A percentile compares a stretch with the other conserved stretches of the same genome.
Conservation (phyloP, 257 asterid species). For the Craterostigma plantagineum region DNA sequence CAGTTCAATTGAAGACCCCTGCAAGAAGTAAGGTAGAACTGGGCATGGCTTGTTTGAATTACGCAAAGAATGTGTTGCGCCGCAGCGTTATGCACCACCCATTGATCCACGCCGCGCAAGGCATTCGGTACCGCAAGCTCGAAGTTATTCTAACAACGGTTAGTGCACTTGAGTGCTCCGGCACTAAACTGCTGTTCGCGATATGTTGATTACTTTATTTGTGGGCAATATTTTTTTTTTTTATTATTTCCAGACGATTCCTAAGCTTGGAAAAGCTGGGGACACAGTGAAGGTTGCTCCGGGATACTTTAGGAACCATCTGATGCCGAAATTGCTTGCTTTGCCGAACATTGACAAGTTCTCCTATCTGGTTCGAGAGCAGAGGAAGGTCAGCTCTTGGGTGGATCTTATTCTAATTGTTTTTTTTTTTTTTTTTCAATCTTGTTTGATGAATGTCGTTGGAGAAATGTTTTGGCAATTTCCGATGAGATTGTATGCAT, state of each 20-base stretch:
- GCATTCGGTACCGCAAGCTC: conserved; percentile 40
- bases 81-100: conserved; percentile 39
- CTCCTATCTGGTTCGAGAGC: conserved; percentile 55
- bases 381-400: conserved; percentile 96
- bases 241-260: conserved; percentile 21
- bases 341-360: conserved; percentile 87
- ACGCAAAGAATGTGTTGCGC: conserved; percentile 26
- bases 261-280: conserved; percentile 82
- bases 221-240: not conserved
- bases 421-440: too few relatives aligned
- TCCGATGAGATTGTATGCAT: too few relatives aligned
- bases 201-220: not conserved
- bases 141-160: conserved; percentile 48
- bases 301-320: conserved; percentile 81
- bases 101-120: conserved; percentile 31
- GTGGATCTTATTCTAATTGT: too few relatives aligned
- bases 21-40: too few relatives aligned
- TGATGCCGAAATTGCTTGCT: conserved; percentile 90
- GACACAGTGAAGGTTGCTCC: conserved; percentile 96
- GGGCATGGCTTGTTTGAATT: conserved; percentile 22
- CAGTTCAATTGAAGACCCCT: too few relatives aligned
- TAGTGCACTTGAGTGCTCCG: conserved; percentile 8
- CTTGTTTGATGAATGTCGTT: too few relatives aligned
- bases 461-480: too few relatives aligned
- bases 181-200: not conserved